These are phyloP conservation scores for Cryomyces minteri DNA, from an alignment of 495 filamentous ascomycete genomes.

Conservation along the genomic window DNA sequence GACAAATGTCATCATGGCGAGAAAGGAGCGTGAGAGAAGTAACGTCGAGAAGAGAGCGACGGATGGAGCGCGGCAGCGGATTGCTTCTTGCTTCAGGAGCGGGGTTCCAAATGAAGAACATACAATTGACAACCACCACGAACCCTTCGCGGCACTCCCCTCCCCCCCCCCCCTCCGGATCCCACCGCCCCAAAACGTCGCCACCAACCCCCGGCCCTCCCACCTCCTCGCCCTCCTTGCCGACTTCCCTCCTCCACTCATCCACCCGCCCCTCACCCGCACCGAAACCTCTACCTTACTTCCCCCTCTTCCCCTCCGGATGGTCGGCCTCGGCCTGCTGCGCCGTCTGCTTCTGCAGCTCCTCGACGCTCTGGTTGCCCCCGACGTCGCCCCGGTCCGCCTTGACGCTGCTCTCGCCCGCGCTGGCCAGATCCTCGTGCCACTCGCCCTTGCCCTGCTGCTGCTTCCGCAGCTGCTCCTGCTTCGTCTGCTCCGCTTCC, in stretches of 20 bases:
- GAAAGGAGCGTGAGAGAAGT: too few species aligned
- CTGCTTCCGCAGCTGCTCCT: neutral
- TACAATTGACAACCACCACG: too few species aligned
- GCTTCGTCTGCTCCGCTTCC: conserved; percentile 1
- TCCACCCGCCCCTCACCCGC: neutral
- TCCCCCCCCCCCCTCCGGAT: too few species aligned
- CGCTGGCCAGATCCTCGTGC: conserved; percentile 6
- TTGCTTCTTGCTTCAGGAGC: too few species aligned
- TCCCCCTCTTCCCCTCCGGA: neutral
- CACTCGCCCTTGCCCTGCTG: neutral
- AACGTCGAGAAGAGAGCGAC: too few species aligned
- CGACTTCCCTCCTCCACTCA: neutral
- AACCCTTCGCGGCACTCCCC: too few species aligned
- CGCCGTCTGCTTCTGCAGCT: conserved; percentile 17
- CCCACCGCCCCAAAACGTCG: too few species aligned
- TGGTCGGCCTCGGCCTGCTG: conserved; percentile 13
- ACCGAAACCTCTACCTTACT: neutral
- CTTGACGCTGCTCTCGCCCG: conserved; percentile 11
- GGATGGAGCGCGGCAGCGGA: too few species aligned
- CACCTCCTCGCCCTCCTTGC: neutral
- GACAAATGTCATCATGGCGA: too few species aligned
- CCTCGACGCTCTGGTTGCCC: conserved; percentile 15
- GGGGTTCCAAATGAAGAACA: too few species aligned
- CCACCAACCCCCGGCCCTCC: neutral
- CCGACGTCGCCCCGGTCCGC: conserved; percentile 15